These are phyloP conservation scores for Pseudogymnoascus sp. DNA, from an alignment of 2,329 filamentous ascomycete species.

Conservation along the genomic window DNA sequence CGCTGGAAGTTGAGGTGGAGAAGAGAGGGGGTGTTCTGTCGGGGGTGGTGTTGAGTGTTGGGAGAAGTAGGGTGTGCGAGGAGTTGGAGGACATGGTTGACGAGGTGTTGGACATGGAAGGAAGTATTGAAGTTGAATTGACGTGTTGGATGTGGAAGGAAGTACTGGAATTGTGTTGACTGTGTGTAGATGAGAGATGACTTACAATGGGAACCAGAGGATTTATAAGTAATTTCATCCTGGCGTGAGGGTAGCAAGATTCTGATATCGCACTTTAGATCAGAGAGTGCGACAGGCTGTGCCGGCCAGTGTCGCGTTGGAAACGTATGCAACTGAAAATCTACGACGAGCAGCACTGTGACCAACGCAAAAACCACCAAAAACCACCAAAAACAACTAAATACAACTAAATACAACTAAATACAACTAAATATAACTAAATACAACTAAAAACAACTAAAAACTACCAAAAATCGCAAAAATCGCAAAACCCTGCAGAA, in stretches of 20 bases:
- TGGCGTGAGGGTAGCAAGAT: background rate
- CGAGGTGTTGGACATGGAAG: background rate
- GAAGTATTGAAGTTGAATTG: background rate
- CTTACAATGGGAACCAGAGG: background rate
- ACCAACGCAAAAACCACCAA: too few species aligned
- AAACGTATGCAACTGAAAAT: too few species aligned
- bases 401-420: too few species aligned
- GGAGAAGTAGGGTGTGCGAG: background rate
- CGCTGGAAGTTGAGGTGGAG: background rate
- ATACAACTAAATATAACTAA: too few species aligned
- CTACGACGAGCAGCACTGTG: too few species aligned
- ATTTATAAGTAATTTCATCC: background rate
- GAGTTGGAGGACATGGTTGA: background rate
- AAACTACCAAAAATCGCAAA: too few species aligned
- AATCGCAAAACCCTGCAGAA: too few species aligned
- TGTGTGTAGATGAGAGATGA: background rate
- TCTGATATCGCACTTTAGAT: background rate
- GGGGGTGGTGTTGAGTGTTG: background rate
- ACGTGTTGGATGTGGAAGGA: too few species aligned
- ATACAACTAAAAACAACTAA: too few species aligned
- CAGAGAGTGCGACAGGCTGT: background rate
- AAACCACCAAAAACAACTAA: too few species aligned
- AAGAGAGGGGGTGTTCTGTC: background rate
- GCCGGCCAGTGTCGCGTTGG: too few species aligned
- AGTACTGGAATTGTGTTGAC: background rate